Evolutionary conservation across 2,329 filamentous ascomycete genomes (phyloP), one percentile per base, ranked within the genome.

Genomic region (Penicillium sp.): DNA sequence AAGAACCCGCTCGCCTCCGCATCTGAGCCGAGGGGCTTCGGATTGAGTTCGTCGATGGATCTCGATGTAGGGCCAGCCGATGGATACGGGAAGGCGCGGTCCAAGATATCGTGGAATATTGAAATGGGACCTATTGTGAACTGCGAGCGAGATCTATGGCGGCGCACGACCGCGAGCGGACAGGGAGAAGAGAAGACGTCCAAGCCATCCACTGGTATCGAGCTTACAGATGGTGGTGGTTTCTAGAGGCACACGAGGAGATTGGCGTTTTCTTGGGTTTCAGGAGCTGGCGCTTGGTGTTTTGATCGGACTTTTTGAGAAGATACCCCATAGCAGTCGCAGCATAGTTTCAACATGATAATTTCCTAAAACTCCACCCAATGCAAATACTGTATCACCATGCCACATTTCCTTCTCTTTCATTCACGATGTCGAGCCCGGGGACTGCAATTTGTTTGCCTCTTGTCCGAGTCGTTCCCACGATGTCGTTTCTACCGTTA

Each of bases 401-500:
- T 43, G n/a, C 36, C 47, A 28, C 21, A 26, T 33, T 23, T 24
- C 6, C 31, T 28, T 29, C 6, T 9, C 12, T 38, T 15, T 23
- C 21, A 23, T 3, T 54, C 31, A 60, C 21, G 48, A 64, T 58
- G 65, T 69, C 52, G 59, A 56, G 26, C 49, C 49, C 49, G 63
- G 60, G 56, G 65, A 60, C 38, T 60, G 41, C 42, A 60, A 57
- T 45, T 59, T 58, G 57, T 63, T 65, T 62, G 66, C 65, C 15
- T 72, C 71, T 45, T 63, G 44, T 29, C 64, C 51, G 16, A 68
- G 54, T 31, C 67, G 75, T 64, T 85, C 83, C 81, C 81, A 84
- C 45, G 76, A 74, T 33, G 84, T 86, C 31, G 83, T 86, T 67
- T 86, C 84, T 13, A 85, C 80, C 43, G 77, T 81, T 60, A 85